Evolutionary conservation across 768 basidiomycete genomes (phyloP), one percentile per base, ranked within the genome.

Genomic region (Rhizopogon vesiculosus): DNA sequence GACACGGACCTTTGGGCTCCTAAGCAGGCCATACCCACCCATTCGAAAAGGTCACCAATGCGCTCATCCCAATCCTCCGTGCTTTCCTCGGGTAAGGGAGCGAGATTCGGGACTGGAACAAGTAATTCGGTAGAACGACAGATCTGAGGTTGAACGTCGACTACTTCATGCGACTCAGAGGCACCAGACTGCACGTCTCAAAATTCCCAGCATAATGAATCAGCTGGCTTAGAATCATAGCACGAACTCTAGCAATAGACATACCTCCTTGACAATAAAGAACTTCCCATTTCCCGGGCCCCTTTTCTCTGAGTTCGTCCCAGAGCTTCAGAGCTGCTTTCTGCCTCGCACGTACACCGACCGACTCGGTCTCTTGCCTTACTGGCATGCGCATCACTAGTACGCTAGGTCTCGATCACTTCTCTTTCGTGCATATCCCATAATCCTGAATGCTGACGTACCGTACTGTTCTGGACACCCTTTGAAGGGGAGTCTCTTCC

Each of bases 21-120:
- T 5, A 90, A 63, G 55, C 74, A 76, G 3, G 82, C 85, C 81
- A 90, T 79, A 7, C 87, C 89, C 7, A 83, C 75, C 89, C 89
- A 91, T 64, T 90, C 89, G 51, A 86, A 85, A 15, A 88, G 68
- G 3, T 63, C 68, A 7, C 69, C 64, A 42, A 80, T 68, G 7
- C 73, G 71, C 9, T 72, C 70, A 7, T 77, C 66, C 77, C 83
- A 83, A 54, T 84, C 82, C 43, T 84, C 82, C 8, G 62, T 31
- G n/a, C 58, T 67, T 22, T 78, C 78, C 2, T 66, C 61, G 31
- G 62, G 56, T 1, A 59, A 58, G 3, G 42, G 63, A 12, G 69
- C 56, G 45, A 78, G 59, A 7, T 62, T 56, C 7, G 67, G 65
- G 3, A 67, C 45, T n/a, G 83, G 82, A 38, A 83, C 66, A 55